Percentiles rank a stretch among this genome's conserved stretches.
Evolutionary conservation across 768 basidiomycete genomes (phyloP).

Genomic region (Termitomyces sp.): DNA sequence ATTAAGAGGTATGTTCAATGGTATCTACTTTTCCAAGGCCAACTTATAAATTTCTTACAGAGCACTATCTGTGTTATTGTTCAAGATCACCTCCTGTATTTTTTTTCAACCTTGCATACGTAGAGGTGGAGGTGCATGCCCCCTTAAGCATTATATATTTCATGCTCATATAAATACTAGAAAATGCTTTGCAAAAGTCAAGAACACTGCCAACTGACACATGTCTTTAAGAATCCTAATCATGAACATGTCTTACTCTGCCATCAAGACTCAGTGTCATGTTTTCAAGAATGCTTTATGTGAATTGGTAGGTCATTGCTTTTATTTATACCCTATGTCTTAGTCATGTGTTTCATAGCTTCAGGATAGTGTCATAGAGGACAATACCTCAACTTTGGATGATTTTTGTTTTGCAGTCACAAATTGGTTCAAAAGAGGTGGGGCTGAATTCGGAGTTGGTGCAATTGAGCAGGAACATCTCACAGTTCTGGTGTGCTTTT

Average conservation of each 20-base stretch:
- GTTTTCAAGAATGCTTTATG: neutral
- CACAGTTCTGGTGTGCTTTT: neutral
- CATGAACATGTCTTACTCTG: neutral
- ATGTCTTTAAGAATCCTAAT: neutral
- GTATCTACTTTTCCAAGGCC: too few relatives aligned
- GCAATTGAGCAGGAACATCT: neutral
- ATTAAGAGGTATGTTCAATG: too few relatives aligned
- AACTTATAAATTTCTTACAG: too few relatives aligned
- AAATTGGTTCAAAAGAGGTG: slow-evolving; percentile 5
- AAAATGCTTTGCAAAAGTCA: too few relatives aligned
- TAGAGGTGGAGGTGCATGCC: too few relatives aligned
- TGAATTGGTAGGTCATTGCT: neutral
- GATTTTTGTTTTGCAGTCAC: neutral
- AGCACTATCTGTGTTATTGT: too few relatives aligned
- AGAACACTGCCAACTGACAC: neutral
- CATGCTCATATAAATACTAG: too few relatives aligned
- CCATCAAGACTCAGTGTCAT: slow-evolving; percentile 1
- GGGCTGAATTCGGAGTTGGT: neutral
- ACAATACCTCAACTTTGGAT: neutral
- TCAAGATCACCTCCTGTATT: too few relatives aligned
- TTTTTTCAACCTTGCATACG: too few relatives aligned
- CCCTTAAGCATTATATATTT: too few relatives aligned
- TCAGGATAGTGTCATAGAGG: neutral
- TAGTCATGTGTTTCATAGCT: neutral
- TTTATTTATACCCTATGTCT: neutral